Evolutionary conservation across 768 basidiomycete species (phyloP).

Genomic region (Suillus spraguei): DNA sequence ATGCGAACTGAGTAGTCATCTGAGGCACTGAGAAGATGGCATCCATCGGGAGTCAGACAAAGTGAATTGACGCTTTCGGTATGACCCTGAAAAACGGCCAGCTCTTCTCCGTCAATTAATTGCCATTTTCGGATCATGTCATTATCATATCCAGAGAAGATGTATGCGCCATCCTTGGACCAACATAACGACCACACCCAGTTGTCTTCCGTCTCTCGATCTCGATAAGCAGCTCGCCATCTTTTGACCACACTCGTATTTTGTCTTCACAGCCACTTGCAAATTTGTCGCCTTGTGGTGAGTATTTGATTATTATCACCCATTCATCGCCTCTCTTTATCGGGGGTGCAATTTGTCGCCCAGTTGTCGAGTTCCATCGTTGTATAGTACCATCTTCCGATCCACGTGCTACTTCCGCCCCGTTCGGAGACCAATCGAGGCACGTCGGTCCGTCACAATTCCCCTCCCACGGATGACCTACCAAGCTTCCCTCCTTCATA

Average conservation of each 20-base stretch:
- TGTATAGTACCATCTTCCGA: too few relatives aligned
- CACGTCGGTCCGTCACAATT: neutral
- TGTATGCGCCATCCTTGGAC: constrained; percentile 2
- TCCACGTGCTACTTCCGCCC: constrained; percentile 8
- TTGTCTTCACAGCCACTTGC: too few relatives aligned
- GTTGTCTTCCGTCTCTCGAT: too few relatives aligned
- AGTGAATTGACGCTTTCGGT: neutral
- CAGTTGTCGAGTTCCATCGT: too few relatives aligned
- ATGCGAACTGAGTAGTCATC: neutral
- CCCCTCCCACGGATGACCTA: neutral
- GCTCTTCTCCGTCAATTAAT: neutral
- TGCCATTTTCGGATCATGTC: neutral
- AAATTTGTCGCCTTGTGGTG: too few relatives aligned
- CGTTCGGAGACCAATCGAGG: constrained; percentile 19
- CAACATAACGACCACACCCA: neutral
- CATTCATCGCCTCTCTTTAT: too few relatives aligned
- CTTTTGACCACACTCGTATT: too few relatives aligned
- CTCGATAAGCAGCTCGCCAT: too few relatives aligned
- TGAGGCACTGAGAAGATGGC: neutral
- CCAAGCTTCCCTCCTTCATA: neutral
- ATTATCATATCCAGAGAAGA: neutral
- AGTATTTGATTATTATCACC: too few relatives aligned
- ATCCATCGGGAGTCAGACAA: neutral
- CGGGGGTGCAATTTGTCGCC: too few relatives aligned
- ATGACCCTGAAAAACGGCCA: neutral